Conservation (phyloP, 495 filamentous ascomycete species). For the Aspergillus diversus region DNA sequence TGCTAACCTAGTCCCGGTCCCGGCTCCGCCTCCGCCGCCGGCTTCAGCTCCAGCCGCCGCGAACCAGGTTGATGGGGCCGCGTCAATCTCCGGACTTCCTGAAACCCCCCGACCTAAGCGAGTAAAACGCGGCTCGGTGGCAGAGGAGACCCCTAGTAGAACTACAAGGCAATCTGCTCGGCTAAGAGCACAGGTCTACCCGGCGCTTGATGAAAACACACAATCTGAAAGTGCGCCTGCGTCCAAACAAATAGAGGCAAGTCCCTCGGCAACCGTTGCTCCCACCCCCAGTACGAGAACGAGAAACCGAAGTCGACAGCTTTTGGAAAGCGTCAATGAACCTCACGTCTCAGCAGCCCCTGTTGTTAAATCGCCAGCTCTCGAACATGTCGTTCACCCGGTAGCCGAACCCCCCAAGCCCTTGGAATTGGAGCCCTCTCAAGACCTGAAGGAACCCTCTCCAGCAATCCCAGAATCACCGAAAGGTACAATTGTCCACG, state of each 20-base stretch:
- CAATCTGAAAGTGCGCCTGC: conserved; percentile 24
- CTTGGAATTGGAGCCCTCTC: conserved; percentile 10
- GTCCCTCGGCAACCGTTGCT: conserved; percentile 18
- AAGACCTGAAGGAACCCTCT: conserved; percentile 1
- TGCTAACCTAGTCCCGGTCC: conserved; percentile 20
- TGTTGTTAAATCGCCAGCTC: conserved; percentile 18
- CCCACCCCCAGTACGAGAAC: conserved; percentile 21
- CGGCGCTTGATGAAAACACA: conserved; percentile 26
- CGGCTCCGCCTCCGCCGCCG: conserved; percentile 21
- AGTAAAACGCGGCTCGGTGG: conserved; percentile 23
- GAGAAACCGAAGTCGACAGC: conserved; percentile 24
- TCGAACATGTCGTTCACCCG: conserved; percentile 13
- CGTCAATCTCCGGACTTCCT: conserved; percentile 30
- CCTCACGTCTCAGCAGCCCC: conserved; percentile 1
- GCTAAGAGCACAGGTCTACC: conserved; percentile 30
- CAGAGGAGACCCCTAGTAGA: conserved; percentile 29
- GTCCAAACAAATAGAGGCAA: conserved; percentile 22
- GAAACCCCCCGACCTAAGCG: conserved; percentile 42
- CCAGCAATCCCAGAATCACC: conserved; percentile 15
- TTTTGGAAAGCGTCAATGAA: conserved; percentile 15
- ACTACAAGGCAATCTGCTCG: conserved; percentile 44
- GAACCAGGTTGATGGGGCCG: conserved; percentile 19
- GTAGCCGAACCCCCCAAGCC: conserved; percentile 2
- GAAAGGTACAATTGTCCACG: conserved; percentile 16
- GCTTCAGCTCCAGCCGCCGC: conserved; percentile 22